Evolutionary conservation across 1,284 basidiomycete genomes (phyloP).

Genomic region (Ceratobasidium sp.): DNA sequence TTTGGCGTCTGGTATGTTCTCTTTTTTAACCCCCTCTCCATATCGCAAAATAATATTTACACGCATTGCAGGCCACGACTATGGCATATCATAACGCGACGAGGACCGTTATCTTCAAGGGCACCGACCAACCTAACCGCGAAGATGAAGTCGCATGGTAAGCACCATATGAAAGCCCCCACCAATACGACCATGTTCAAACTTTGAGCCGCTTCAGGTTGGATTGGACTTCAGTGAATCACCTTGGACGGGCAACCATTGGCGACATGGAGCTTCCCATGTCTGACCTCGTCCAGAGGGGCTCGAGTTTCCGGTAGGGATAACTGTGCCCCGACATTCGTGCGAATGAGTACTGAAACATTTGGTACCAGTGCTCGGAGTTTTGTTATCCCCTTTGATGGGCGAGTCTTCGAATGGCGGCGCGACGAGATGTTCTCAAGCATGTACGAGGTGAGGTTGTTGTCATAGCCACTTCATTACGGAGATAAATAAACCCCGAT

Average conservation of each 20-base stretch:
- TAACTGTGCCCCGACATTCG: no score
- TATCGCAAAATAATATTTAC: not conserved
- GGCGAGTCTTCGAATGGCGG: conserved; percentile 59
- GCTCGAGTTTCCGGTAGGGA: conserved; percentile 59
- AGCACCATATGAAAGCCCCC: not conserved
- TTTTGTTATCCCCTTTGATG: conserved; percentile 41
- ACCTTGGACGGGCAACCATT: conserved; percentile 65
- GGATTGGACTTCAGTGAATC: conserved; percentile 62
- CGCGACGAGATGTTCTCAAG: conserved; percentile 28
- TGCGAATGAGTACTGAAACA: conserved; percentile 1
- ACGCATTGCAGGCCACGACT: conserved; percentile 22
- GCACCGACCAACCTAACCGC: conserved; percentile 4
- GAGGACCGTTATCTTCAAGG: conserved; percentile 26
- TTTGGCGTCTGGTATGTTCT: conserved; percentile 50
- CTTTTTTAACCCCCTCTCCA: not conserved
- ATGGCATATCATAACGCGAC: conserved; percentile 38
- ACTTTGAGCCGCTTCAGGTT: conserved; percentile 47
- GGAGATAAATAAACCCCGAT: not conserved
- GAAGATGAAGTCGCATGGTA: conserved; percentile 38
- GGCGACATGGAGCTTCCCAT: conserved; percentile 64
- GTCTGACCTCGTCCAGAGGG: conserved; percentile 64
- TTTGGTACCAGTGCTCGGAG: not conserved
- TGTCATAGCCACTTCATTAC: not conserved
- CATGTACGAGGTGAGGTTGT: conserved; percentile 22
- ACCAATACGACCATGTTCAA: not conserved